phyloP scores from a whole-genome alignment of 1,139 yeast genomes.

The Yamadazyma atlantica region DNA sequence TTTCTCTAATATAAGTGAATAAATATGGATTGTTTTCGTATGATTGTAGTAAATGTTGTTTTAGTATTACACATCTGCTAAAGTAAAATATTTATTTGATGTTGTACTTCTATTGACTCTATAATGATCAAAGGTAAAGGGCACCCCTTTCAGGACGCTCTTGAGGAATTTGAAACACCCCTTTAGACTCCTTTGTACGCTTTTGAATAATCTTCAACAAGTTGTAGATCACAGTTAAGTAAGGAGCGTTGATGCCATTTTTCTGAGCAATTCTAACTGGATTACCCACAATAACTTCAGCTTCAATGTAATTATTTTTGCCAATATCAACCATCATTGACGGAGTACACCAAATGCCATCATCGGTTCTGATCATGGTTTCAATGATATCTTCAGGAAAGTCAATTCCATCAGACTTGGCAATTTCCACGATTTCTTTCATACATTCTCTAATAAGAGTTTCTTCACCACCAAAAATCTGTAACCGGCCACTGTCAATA shows the following conservation, averaged over 20 bases:
- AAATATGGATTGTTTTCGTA: neutral
- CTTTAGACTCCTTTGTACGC: conserved; percentile 1
- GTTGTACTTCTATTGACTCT: neutral
- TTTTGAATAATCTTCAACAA: conserved; percentile 39
- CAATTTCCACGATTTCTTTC: conserved; percentile 22
- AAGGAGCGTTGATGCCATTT: conserved; percentile 14
- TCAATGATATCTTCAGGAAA: conserved; percentile 20
- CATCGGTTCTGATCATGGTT: conserved; percentile 14
- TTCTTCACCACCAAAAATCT: conserved; percentile 15
- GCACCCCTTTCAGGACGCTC: conserved; percentile 1
- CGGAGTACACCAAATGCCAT: conserved; percentile 17
- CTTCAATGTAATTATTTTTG: conserved; percentile 29
- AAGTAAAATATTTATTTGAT: neutral
- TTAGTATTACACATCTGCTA: too few relatives aligned
- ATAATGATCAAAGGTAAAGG: neutral
- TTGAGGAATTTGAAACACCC: neutral
- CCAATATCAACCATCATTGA: conserved; percentile 38
- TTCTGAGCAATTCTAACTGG: conserved; percentile 15
- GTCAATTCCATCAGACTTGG: conserved; percentile 16
- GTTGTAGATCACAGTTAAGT: conserved; percentile 29
- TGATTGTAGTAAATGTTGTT: too few relatives aligned
- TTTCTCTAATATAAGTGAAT: too few relatives aligned
- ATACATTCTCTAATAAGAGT: conserved; percentile 29
- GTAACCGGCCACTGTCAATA: conserved; percentile 24
- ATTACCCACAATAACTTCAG: conserved; percentile 31